These are phyloP conservation scores for Waltiozyma sp. DNA, from an alignment of 1,139 yeast genomes.

Conservation along the genomic window DNA sequence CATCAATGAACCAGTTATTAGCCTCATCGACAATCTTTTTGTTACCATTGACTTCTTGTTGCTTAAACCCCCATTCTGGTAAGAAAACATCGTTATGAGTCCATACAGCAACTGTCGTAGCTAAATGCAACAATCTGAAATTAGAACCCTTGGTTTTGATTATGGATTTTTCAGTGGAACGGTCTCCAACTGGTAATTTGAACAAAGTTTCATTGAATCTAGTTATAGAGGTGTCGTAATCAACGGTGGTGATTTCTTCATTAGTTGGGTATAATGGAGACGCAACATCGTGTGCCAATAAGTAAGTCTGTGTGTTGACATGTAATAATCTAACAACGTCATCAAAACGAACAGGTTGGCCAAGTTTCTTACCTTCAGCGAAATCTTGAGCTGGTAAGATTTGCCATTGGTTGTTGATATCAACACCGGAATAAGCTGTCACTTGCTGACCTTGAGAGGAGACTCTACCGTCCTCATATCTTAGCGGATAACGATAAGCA, in stretches of 20 bases:
- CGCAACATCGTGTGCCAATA: conserved; percentile 93
- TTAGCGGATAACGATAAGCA: conserved; percentile 59
- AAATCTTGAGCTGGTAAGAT: conserved; percentile 53
- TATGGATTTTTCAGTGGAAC: conserved; percentile 34
- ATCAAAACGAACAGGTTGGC: conserved; percentile 42
- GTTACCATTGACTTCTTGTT: conserved; percentile 92
- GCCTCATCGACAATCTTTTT: conserved; percentile 60
- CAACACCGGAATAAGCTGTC: conserved; percentile 53
- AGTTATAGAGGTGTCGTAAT: conserved; percentile 42
- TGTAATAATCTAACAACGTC: conserved; percentile 76
- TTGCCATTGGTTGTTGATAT: conserved; percentile 77
- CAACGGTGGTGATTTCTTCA: conserved; percentile 78
- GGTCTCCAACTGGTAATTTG: conserved; percentile 53
- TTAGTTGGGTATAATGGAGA: conserved; percentile 88
- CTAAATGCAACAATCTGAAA: conserved; percentile 66
- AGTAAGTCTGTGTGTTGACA: conserved; percentile 63
- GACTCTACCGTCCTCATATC: conserved; percentile 93
- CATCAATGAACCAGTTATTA: conserved; percentile 69
- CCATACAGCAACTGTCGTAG: conserved; percentile 92
- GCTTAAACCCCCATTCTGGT: conserved; percentile 92
- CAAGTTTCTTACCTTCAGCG: conserved; percentile 27
- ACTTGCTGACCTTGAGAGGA: conserved; percentile 96
- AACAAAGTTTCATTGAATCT: conserved; percentile 70
- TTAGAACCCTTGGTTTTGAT: conserved; percentile 63
- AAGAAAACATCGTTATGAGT: conserved; percentile 70